These are phyloP conservation scores for Hymenotorrendiella dingleyae DNA, from an alignment of 2,329 filamentous ascomycete genomes.

Conservation along the genomic window DNA sequence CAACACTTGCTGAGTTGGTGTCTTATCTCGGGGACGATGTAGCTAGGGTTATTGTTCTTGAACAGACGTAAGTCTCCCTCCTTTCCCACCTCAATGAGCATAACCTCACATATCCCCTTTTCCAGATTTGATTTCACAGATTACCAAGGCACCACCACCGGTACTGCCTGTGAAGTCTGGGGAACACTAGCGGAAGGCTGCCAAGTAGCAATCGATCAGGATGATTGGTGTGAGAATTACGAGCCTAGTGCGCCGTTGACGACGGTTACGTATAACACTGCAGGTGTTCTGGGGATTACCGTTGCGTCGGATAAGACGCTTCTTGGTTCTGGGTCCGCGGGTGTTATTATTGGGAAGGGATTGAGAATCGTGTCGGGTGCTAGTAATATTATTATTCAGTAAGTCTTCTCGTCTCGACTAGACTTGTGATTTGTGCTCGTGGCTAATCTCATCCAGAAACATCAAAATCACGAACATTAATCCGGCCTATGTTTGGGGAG, in stretches of 20 bases:
- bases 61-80: conserved; percentile 31
- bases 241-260: conserved; percentile 9
- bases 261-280: conserved; percentile 18
- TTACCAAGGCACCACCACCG: conserved; percentile 36
- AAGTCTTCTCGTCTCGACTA: neutral
- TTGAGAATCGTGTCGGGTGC: conserved; percentile 21
- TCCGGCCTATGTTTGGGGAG: conserved; percentile 53
- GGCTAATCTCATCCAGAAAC: conserved; percentile 31
- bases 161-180: conserved; percentile 21
- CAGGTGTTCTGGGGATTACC: conserved; percentile 21
- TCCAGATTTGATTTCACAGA: conserved; percentile 43
- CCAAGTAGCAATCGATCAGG: conserved; percentile 49
- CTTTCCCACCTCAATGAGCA: neutral
- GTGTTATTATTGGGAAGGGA: conserved; percentile 27
- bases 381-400: conserved; percentile 18
- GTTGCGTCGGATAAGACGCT: conserved; percentile 25
- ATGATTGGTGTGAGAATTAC: conserved; percentile 33
- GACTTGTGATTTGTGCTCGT: too few species aligned
- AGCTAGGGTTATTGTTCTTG: conserved; percentile 47
- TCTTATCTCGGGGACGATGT: conserved; percentile 32
- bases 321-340: conserved; percentile 21
- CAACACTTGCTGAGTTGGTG: conserved; percentile 46
- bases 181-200: conserved; percentile 32
- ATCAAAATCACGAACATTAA: conserved; percentile 50
- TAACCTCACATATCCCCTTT: neutral